Evolutionary conservation across 495 filamentous ascomycete genomes (phyloP), one percentile per base, ranked within the genome.

Genomic region (Paragyromitra xinjiangensis): DNA sequence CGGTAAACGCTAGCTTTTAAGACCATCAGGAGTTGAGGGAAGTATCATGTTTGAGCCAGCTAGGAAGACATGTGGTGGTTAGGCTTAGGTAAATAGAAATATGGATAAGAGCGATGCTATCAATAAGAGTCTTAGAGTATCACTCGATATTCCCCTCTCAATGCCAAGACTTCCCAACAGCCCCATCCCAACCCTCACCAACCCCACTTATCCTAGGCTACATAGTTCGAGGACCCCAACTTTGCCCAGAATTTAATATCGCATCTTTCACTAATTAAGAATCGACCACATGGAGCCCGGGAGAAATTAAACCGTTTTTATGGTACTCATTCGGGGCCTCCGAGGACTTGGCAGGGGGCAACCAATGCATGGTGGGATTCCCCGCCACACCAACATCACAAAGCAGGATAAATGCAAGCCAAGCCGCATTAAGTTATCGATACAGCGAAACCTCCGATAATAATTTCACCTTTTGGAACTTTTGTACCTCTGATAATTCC

Each of bases 321-420:
- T 34, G 29, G 4, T 51, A n/a, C 48, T 9, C 55, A 62, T 53
- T 73, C 70, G 62, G 62, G 50, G 39, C 70, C 61, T 64, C 70
- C 70, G 70, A 65, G 58, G 37, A 56, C 71, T 67, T 73, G 71
- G 63, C 63, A 73, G 71, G 63, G 58, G 70, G 39, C 6, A 24
- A 5, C 19, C 22, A n/a, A 44, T 42, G 34, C 45, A 64, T 14
- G 64, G 51, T 66, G 64, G 64, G 26, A 50, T 66, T 66, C 45
- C 64, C 70, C 70, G 70, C 58, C 40, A 55, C 67, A 58, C 51
- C 24, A 29, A 34, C 29, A 34, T 34, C 29, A 34, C 3, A 34
- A 34, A 48, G 14, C n/a, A 65, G 40, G 63, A 48, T 48, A 34
- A 34, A 34, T 53, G 29, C 64, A 67, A 24, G 56, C 56, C 56